Base-by-base conservation (phyloP, 1,139 yeast genomes). In the Saccharomyces hybrid region DNA sequence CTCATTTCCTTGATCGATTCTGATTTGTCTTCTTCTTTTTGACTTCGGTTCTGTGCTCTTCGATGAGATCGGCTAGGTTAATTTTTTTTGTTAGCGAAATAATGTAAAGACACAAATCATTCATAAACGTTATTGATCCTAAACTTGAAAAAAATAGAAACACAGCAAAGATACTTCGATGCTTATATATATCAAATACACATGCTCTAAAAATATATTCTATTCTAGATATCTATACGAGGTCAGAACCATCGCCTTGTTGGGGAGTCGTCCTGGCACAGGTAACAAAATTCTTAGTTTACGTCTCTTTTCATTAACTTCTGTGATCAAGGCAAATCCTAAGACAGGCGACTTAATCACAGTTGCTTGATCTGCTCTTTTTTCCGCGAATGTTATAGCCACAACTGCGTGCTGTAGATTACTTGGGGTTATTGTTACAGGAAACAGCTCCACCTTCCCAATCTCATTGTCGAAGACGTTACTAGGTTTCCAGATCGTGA, bases 181-280 rank as follows among this genome's bases (percentile, higher is more conserved):
- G 23, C 23, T 19, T 19, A 3, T 19, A 19, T 19, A 19, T 19
- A 19, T 19, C 23, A 19, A 19, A 19, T 19, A 19, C 23, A 19
- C 3, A 19, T 19, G 23, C 23, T 19, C 23, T 19, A 19, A 19
- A 19, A 19, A 19, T 3, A 19, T 3, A 5, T 11, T 5, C 67
- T 73, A 86, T 70, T 88, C 95, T 48, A 82, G 77, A 65, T 85
- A 88, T 59, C 90, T 80, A 63, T 79, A 82, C 49, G 81, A 79
- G 1, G 95, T 90, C 48, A 87, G 70, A 1, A 88, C 67, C 64
- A 85, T 74, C 1, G 85, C 83, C 57, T 81, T 78, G n/a, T 77
- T 73, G 0, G 99, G 99, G 44, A 90, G 74, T 47, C 84, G 78
- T 0, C 96, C 96, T 1, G 96, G 97, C 26, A 88, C 86, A 0